Evolutionary conservation across 75 land plant species (phyloP).

Genomic region (Picea glauca): DNA sequence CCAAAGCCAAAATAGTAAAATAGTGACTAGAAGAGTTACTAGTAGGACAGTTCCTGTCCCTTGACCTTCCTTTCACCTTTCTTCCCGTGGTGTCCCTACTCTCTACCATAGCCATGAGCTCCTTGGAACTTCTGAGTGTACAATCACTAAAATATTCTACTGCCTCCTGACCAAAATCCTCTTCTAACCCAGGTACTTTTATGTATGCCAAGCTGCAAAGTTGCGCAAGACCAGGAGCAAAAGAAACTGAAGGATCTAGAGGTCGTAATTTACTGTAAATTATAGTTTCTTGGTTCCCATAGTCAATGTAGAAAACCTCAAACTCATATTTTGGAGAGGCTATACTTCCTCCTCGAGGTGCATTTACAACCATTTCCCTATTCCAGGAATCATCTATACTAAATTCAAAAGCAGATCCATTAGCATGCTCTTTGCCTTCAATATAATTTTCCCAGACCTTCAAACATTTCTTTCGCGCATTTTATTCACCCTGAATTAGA

Average conservation of each 20-base stretch:
- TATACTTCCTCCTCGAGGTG: constrained; percentile 51
- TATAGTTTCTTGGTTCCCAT: too few species aligned
- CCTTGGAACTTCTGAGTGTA: constrained; percentile 39
- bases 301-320: constrained; percentile 61
- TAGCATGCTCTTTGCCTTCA: constrained; percentile 78
- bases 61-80: too few species aligned
- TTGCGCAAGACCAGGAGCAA: too few species aligned
- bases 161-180: too few species aligned
- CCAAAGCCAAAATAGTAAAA: constrained; percentile 2
- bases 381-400: constrained; percentile 61
- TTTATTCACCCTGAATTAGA: constrained; percentile 76
- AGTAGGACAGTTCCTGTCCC: too few species aligned
- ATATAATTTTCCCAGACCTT: constrained; percentile 96
- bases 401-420: constrained; percentile 32
- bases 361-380: constrained; percentile 88
- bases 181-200: too few species aligned
- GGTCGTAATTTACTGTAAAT: too few species aligned
- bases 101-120: not conserved
- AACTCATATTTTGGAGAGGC: constrained; percentile 57
- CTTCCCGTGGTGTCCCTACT: too few species aligned
- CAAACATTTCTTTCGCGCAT: constrained; percentile 67
- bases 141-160: constrained; percentile 23
- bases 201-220: too few species aligned
- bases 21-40: too few species aligned
- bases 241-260: too few species aligned